Evolutionary conservation across 2,329 filamentous ascomycete species (phyloP), one percentile per base, ranked within the genome.

Genomic region (Paramyrothecium roridum): DNA sequence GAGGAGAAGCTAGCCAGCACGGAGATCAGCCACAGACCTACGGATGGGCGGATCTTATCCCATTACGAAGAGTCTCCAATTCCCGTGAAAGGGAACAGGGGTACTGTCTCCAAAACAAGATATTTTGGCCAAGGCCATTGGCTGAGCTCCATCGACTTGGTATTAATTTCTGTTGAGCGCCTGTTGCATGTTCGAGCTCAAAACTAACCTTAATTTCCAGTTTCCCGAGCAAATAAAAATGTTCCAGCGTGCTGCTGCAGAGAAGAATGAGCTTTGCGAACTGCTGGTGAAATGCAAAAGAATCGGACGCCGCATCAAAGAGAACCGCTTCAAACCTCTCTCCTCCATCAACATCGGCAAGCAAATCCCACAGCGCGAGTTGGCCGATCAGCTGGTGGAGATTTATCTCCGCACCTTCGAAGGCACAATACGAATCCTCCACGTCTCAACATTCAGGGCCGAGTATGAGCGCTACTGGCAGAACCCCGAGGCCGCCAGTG

Each of bases 341-440:
- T 67, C 66, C 3, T 68, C 71, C 3, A 52, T 67, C 21, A 69
- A 73, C 16, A 63, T 77, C 3, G 76, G 79, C 16, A 64, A 68
- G 40, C 66, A 69, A 3, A 69, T 79, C 8, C 76, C 77, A 0
- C 45, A 66, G 1, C 67, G 69, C 12, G 65, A 67, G 0, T 57
- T 82, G 1, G 76, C 79, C 0, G 81, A 85, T 56, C 66, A 75
- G 52, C 73, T 86, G 2, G 69, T 85, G 17, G 72, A 79, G 10
- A 67, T 72, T 30, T 86, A 86, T 68, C 68, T 88, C 19, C 72
- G 80, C 50, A 80, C 79, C 1, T 77, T 82, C 46, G 83, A 87
- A 61, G 78, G 80, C 1, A 77, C 81, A 17, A 76, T 82, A 57
- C 77, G 85, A 3, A 74, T 88, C 22, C 56, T 88, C 10, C 80